Conservation (phyloP, 2,329 filamentous ascomycete species). For the Dichotomopilus funicola region DNA sequence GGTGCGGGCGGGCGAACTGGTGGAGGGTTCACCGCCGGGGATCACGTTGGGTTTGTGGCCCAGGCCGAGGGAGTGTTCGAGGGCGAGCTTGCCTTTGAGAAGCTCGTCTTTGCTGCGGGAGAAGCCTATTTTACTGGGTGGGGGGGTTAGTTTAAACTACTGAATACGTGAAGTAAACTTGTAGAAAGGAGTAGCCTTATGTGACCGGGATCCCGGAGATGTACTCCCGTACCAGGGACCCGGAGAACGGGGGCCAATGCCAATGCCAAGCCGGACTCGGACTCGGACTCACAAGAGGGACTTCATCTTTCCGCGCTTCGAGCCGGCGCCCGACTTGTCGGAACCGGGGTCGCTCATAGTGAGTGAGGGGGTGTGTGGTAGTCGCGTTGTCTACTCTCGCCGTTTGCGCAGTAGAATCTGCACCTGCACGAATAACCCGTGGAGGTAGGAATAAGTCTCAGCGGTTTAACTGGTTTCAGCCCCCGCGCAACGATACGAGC, state of each 20-base stretch:
- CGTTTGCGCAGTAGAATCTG: no score
- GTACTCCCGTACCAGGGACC: neutral
- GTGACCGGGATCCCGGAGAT: no score
- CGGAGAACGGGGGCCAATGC: neutral
- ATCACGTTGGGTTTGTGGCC: constrained; percentile 40
- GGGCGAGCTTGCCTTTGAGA: constrained; percentile 34
- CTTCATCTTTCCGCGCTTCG: constrained; percentile 18
- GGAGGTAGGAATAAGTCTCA: no score
- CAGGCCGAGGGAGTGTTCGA: constrained; percentile 40
- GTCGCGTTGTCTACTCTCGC: no score
- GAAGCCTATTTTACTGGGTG: constrained; percentile 11
- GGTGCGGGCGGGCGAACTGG: constrained; percentile 32
- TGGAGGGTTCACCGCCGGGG: constrained; percentile 33
- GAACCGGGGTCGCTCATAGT: constrained; percentile 8
- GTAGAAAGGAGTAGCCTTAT: no score
- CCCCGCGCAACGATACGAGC: no score
- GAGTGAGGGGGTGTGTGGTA: neutral
- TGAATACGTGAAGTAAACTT: neutral
- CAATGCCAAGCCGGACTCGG: neutral
- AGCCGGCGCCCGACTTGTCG: constrained; percentile 1
- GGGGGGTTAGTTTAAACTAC: neutral
- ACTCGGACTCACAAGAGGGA: constrained; percentile 12
- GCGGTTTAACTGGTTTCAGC: no score
- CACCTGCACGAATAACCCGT: no score
- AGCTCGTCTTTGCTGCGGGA: constrained; percentile 27